Evolutionary conservation across 352 stramenopile genomes (phyloP), one percentile per base, ranked within the genome.

Genomic region (Phytopythium oedochilum): DNA sequence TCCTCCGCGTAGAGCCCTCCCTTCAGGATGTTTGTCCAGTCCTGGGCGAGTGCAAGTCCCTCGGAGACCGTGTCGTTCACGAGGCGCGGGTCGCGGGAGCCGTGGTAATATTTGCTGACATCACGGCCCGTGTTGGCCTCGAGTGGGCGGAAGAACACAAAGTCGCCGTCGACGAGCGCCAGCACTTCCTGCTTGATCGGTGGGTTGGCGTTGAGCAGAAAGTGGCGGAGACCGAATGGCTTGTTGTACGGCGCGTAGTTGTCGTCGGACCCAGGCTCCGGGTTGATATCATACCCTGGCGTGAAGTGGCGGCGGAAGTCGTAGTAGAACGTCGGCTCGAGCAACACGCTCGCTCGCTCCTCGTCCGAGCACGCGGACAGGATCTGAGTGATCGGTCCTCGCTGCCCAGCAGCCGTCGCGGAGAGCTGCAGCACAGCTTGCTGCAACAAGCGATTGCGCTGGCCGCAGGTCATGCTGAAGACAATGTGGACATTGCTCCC

Each of bases 231-330:
- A 12, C 61, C 57, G 48, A 74, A 82, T 18, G 75, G 69, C 36
- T 84, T 82, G 59, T 82, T 83, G 62, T 83, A 83, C 31, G 75
- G 63, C 17, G 55, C 66, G 54, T 79, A 86, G 31, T 56, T 3
- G 58, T 85, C 71, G n/a, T 66, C 64, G 26, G 77, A 53, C 29
- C 66, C 70, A 17, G 68, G 79, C 28, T 73, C 48, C 10, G 73
- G 73, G 22, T 81, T 63, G 15, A 58, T 61, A 7, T 60, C 68
- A 55, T 75, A 86, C 8, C 44, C 59, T 11, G 75, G 75, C 34
- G 71, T 74, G 54, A 84, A 82, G 50, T 86, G 73, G 34, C 68
- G 60, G 5, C 69, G 68, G 46, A 74, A 85, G 64, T 85, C 68
- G 55, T 78, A 68, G 53, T 85, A 85, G 38, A 85, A 64, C 26